phyloP scores from a whole-genome alignment of 2,329 filamentous ascomycete species.

The Talaromyces atroroseus region DNA sequence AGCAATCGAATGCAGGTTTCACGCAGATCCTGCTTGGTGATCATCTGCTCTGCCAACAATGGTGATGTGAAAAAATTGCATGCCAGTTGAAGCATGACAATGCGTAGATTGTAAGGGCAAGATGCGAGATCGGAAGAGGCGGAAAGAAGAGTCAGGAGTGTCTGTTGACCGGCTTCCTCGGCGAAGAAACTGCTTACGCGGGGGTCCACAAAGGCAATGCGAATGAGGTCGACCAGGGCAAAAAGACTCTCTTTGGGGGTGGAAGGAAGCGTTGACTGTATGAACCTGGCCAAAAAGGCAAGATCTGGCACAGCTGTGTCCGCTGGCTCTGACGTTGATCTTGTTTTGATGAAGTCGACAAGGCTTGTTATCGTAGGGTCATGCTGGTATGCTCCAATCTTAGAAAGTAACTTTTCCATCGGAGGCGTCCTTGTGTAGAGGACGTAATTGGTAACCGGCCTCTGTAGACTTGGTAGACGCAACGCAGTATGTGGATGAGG shows the following conservation, averaged over 20 bases:
- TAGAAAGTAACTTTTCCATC: constrained; percentile 71
- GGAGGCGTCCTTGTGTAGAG: constrained; percentile 75
- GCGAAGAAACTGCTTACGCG: constrained; percentile 77
- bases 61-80: constrained; percentile 80
- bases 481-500: constrained; percentile 70
- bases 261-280: constrained; percentile 51
- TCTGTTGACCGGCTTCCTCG: constrained; percentile 63
- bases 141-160: constrained; percentile 52
- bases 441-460: constrained; percentile 60
- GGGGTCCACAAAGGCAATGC: constrained; percentile 69
- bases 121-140: constrained; percentile 51
- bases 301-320: constrained; percentile 69
- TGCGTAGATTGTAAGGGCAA: constrained; percentile 74
- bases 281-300: constrained; percentile 55
- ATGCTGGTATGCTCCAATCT: constrained; percentile 62
- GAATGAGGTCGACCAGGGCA: constrained; percentile 76
- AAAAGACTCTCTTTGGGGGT: constrained; percentile 66
- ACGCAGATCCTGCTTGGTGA: constrained; percentile 49
- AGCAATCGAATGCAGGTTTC: constrained; percentile 62
- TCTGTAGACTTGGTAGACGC: constrained; percentile 64
- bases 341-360: constrained; percentile 64
- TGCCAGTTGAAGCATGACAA: constrained; percentile 75
- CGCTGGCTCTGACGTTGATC: constrained; percentile 53
- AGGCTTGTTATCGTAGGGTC: constrained; percentile 59
- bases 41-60: constrained; percentile 62